phyloP scores from a whole-genome alignment of 2,329 filamentous ascomycete genomes.

The Talaromyces sp. region DNA sequence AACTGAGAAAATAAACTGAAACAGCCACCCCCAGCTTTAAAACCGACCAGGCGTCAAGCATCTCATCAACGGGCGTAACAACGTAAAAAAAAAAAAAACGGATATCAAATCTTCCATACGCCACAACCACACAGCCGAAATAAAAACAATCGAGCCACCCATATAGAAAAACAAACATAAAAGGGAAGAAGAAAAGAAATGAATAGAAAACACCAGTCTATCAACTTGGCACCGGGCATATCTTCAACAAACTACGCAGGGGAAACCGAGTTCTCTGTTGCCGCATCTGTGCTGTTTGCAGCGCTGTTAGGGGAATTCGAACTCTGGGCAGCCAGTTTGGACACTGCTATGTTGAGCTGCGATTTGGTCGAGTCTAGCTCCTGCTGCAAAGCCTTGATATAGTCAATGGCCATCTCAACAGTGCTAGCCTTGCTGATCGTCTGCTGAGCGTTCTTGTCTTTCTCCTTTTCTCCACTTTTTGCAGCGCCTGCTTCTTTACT shows the following conservation, averaged over 20 bases:
- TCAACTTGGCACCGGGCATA: background rate
- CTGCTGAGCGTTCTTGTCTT: slow-evolving; percentile 42
- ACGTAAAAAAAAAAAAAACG: background rate
- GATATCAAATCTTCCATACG: background rate
- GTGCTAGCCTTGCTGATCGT: slow-evolving; percentile 92
- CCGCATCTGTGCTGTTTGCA: background rate
- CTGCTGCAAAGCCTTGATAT: slow-evolving; percentile 79
- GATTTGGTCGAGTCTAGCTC: slow-evolving; percentile 64
- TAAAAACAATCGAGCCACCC: background rate
- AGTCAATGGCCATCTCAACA: slow-evolving; percentile 94
- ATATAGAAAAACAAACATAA: background rate
- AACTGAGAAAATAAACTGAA: background rate
- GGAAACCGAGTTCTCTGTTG: background rate
- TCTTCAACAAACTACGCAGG: background rate
- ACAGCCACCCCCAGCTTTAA: background rate
- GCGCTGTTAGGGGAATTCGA: background rate
- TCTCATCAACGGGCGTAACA: background rate
- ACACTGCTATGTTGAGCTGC: slow-evolving; percentile 62
- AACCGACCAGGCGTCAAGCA: background rate
- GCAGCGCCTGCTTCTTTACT: slow-evolving; percentile 37
- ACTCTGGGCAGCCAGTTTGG: slow-evolving; percentile 43
- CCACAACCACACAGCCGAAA: background rate
- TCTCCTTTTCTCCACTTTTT: slow-evolving; percentile 35
- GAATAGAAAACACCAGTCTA: background rate
- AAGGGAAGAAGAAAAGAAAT: background rate